Evolutionary conservation across 345 rosid species (phyloP), one percentile per base, ranked within the genome.

Genomic region (Dimocarpus longan): DNA sequence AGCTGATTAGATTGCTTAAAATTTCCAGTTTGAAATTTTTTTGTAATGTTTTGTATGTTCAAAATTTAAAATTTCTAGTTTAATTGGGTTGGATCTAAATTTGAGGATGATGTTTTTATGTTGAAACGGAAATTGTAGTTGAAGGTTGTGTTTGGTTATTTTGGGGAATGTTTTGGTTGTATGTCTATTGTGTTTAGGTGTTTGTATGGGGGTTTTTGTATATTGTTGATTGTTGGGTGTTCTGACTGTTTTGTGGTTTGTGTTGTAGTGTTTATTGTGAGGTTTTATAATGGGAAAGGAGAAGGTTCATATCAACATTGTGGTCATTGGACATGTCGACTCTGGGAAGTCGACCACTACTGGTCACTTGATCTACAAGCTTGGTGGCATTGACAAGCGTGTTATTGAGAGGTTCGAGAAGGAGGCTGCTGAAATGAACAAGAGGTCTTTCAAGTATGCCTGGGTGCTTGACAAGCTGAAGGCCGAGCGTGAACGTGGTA

Each of bases 371-470:
- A 92, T 90, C 87, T 92, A 89, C 87, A 92, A 92, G 90, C 91
- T 92, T 73, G 92, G 96, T 66, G 96, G 92, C 76, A 92, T 90
- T 76, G 92, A 92, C 88, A 90, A 92, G 88, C 93, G 93, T 85
- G 95, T 92, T 24, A 92, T 92, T 9, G 92, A 92, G 83, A 90
- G 93, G 73, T 91, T 92, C 3, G 93, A 92, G 87, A 90, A 90
- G 88, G 96, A 92, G 54, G 92, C 93, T 80, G 92, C 95, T 82
- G 93, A 89, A 82, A 90, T 90, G 95, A 91, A 90, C 90, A 91
- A 91, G 75, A 87, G 93, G 82, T 90, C 93, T 10, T 91, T 91
- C 84, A 91, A 91, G 80, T 91, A 91, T 62, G 95, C 95, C 24
- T 91, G 92, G 93, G 95, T 90, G 63, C 79, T 92, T 68, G 95